Evolutionary conservation across 495 filamentous ascomycete species (phyloP), one percentile per base, ranked within the genome.

Genomic region (Aspergillus sclerotiicarbonarius): DNA sequence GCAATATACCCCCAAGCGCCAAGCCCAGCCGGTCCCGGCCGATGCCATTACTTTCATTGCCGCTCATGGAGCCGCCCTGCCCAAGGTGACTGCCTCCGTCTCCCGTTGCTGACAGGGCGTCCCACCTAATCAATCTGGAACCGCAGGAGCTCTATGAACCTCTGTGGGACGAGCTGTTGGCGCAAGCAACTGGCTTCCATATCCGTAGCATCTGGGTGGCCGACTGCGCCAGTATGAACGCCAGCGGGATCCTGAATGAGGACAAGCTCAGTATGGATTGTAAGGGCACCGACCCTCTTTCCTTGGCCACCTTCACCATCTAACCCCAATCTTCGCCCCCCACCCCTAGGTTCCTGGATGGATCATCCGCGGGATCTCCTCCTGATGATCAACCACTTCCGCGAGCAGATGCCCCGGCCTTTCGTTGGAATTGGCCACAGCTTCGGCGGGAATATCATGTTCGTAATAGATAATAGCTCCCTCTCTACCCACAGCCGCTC

Each of bases 341-440:
- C 8, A 2, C 20, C 19, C 1, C 5, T 19, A 39, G 43, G 16
- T 21, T 59, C 50, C 7, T 57, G 55, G 55, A 51, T 50, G 31
- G 57, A 59, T 21, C 32, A 47, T 33, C 20, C 57, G 15, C 51
- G 51, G 19, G 51, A 59, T 43, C 45, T 59, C 18, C 35, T 59
- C 18, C 13, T 43, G 12, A 39, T 54, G 37, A 52, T 52, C 37
- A 58, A 58, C 33, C 48, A 52, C 7, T 52, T 52, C 30, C 48
- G 49, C 4, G 48, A 52, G 7, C 37, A 58, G 18, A 51, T 58
- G 56, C 48, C 56, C 8, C 48, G 56, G n/a, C 56, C 56, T 1
- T 25, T 58, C 16, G 56, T 58, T 6, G 56, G 56, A 16, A 33
- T 58, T n/a, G 56, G 56, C 12, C 48, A 58, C 35, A 58, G 56